phyloP scores from a whole-genome alignment of 2,329 filamentous ascomycete genomes.

The Aspergillus novofumigatus region DNA sequence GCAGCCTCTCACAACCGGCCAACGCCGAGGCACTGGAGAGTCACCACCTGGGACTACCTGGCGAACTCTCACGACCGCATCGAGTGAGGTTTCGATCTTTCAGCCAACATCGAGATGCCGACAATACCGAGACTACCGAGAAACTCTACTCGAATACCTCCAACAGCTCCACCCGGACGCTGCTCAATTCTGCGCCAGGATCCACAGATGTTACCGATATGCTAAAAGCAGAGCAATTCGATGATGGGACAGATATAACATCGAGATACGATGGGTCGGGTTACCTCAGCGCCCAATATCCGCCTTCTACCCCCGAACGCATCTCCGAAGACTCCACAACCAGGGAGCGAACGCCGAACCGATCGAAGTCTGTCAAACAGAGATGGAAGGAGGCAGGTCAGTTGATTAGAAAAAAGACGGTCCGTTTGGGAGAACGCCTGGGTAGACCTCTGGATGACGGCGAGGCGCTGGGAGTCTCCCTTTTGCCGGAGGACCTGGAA shows the following conservation, averaged over 20 bases:
- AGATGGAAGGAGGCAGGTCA: slow-evolving; percentile 27
- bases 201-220: slow-evolving; percentile 2
- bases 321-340: background rate
- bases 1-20: background rate
- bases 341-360: slow-evolving; percentile 6
- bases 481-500: slow-evolving; percentile 29
- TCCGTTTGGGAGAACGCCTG: slow-evolving; percentile 24
- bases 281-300: background rate
- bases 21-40: background rate
- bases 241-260: background rate
- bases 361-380: slow-evolving; percentile 17
- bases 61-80: slow-evolving; percentile 5
- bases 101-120: slow-evolving; percentile 8
- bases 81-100: slow-evolving; percentile 21
- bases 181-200: background rate
- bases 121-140: background rate
- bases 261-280: background rate
- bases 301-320: background rate
- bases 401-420: slow-evolving; percentile 27
- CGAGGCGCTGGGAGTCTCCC: slow-evolving; percentile 24
- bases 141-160: background rate
- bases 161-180: background rate
- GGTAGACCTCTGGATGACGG: slow-evolving; percentile 30
- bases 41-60: background rate
- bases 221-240: background rate